These are phyloP conservation scores for Prinsepia uniflora DNA, from an alignment of 306 rosid genomes.

Conservation along the genomic window DNA sequence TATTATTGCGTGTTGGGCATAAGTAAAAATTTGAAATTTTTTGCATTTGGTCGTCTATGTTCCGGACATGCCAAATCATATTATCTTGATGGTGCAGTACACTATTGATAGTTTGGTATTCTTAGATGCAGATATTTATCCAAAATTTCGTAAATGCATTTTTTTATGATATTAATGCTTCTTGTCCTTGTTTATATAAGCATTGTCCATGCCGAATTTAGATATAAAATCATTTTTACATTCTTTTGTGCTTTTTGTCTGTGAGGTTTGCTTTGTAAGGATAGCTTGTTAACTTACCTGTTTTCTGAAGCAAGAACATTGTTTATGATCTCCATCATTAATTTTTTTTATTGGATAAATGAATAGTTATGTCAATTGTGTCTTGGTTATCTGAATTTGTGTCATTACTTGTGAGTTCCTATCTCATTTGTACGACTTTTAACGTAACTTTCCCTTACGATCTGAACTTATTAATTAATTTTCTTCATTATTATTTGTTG, in stretches of 20 bases:
- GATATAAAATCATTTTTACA: neutral
- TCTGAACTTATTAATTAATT: neutral
- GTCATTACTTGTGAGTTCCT: neutral
- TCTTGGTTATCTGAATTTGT: neutral
- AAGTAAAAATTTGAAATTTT: too few species aligned
- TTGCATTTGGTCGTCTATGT: too few species aligned
- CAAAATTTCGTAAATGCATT: conserved; percentile 9
- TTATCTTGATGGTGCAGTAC: conserved; percentile 37
- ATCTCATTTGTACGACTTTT: neutral
- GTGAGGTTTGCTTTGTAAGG: neutral
- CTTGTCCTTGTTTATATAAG: conserved; percentile 6
- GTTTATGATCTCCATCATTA: neutral
- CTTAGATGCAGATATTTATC: conserved; percentile 28
- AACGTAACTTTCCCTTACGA: neutral
- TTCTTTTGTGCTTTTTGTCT: neutral
- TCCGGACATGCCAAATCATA: conserved; percentile 25
- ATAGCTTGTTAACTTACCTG: neutral
- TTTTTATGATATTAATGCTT: conserved; percentile 9
- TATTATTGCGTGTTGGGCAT: too few species aligned
- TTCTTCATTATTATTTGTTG: neutral
- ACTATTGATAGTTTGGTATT: conserved; percentile 34
- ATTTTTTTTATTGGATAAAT: neutral
- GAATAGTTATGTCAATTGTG: neutral
- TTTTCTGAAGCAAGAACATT: conserved; percentile 2
- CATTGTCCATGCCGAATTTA: neutral